Evolutionary conservation across 257 asterid genomes (phyloP).

Genomic region (Solanum tarijense): DNA sequence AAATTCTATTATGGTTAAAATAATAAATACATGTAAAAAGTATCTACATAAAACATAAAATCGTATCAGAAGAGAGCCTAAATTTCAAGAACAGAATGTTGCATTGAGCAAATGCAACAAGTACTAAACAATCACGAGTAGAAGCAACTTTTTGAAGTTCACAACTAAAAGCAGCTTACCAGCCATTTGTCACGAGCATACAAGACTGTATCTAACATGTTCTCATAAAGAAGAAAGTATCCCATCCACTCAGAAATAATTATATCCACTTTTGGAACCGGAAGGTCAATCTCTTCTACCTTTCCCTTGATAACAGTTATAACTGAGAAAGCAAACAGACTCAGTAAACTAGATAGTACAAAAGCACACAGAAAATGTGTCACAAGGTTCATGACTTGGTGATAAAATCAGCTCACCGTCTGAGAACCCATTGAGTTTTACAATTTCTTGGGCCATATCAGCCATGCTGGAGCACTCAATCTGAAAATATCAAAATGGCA

Average conservation of each 20-base stretch:
- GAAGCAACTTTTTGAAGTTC: not conserved
- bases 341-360: not conserved
- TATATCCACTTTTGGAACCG: conserved; percentile 78
- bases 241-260: conserved; percentile 99
- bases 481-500: conserved; percentile 25
- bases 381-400: not conserved
- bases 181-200: conserved; percentile 96
- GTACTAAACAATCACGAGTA: not conserved
- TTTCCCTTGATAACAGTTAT: conserved; percentile 85
- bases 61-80: not conserved
- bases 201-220: conserved; percentile 77
- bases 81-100: not conserved
- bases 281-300: conserved; percentile 92
- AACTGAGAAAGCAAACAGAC: conserved; percentile 28
- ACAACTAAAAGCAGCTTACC: conserved; percentile 26
- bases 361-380: not conserved
- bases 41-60: not conserved
- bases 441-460: conserved; percentile 69
- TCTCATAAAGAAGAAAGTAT: conserved; percentile 75
- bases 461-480: conserved; percentile 98
- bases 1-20: not conserved
- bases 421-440: conserved; percentile 61
- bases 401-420: conserved; percentile 30
- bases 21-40: not conserved
- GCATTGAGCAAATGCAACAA: not conserved